A percentile compares a stretch with the other conserved stretches of the same genome.
These are phyloP conservation scores for Sclerotinia trifoliorum DNA, from an alignment of 2,329 filamentous ascomycete genomes.

Conservation along the genomic window DNA sequence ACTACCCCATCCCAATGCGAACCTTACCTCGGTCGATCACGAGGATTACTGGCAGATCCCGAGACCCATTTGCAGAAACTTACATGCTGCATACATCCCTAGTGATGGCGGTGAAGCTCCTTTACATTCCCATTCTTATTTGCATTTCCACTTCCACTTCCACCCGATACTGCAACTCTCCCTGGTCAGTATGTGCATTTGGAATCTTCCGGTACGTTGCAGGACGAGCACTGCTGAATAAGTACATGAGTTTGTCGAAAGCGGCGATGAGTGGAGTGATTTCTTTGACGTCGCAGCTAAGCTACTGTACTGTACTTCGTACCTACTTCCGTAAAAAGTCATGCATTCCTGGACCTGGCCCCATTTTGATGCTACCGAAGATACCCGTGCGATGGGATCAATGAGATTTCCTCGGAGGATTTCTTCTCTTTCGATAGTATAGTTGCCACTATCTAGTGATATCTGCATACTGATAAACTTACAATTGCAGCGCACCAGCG, in stretches of 20 bases:
- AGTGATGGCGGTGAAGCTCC: conserved; percentile 15
- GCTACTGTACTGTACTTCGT: background rate
- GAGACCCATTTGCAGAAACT: conserved; percentile 9
- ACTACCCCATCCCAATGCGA: conserved; percentile 1
- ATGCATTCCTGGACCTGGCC: background rate
- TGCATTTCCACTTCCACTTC: conserved; percentile 1
- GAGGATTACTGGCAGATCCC: conserved; percentile 15
- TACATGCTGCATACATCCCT: conserved; percentile 9
- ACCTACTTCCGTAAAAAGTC: background rate
- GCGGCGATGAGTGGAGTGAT: conserved; percentile 2
- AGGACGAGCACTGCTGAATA: background rate
- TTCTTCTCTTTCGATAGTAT: background rate
- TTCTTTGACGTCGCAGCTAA: background rate
- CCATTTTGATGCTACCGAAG: conserved; percentile 2
- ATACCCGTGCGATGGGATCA: background rate
- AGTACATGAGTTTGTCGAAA: background rate
- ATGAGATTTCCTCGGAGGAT: background rate
- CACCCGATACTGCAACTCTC: background rate
- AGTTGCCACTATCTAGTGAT: conserved; percentile 14
- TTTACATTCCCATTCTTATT: background rate
- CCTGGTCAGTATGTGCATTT: background rate
- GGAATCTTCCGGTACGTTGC: background rate
- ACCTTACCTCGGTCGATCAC: conserved; percentile 12
- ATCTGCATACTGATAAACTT: conserved; percentile 6
- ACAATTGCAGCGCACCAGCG: background rate